Conservation (phyloP, 495 filamentous ascomycete species). For the Amorphotheca resinae region DNA sequence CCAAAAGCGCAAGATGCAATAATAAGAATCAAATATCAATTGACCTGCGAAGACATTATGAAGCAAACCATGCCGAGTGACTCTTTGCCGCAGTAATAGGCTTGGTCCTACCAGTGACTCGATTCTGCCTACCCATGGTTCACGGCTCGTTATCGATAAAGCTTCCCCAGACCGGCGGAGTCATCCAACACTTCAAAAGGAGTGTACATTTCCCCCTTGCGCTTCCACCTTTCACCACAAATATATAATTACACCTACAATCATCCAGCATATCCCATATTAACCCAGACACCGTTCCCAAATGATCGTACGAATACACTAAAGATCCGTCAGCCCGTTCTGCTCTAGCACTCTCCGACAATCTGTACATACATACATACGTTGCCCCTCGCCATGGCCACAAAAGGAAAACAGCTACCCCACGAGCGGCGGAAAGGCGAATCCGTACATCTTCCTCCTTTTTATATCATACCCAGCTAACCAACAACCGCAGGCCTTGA, state of each 20-base stretch:
- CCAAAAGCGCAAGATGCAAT: constrained; percentile 3
- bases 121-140: constrained; percentile 7
- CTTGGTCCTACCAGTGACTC: no score
- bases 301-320: constrained; percentile 20
- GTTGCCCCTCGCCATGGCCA: constrained; percentile 40
- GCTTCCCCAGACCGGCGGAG: constrained; percentile 14
- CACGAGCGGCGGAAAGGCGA: constrained; percentile 81
- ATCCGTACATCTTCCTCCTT: constrained; percentile 38
- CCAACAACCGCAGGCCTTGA: constrained; percentile 52
- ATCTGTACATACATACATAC: no score
- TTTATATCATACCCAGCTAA: constrained; percentile 1
- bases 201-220: no score
- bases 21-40: not conserved
- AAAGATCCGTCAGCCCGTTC: not conserved
- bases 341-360: not conserved
- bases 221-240: no score
- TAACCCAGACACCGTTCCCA: no score
- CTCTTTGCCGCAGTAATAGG: no score
- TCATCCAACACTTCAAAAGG: constrained; percentile 4
- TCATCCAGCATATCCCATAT: not conserved
- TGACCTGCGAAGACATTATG: no score
- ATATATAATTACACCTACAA: no score
- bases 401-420: constrained; percentile 47
- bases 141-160: constrained; percentile 18
- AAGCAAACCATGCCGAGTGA: no score